Percentiles rank a stretch among this genome's conserved stretches.
phyloP scores from a whole-genome alignment of 768 basidiomycete species.

The Agaricus sinodeliciosus region DNA sequence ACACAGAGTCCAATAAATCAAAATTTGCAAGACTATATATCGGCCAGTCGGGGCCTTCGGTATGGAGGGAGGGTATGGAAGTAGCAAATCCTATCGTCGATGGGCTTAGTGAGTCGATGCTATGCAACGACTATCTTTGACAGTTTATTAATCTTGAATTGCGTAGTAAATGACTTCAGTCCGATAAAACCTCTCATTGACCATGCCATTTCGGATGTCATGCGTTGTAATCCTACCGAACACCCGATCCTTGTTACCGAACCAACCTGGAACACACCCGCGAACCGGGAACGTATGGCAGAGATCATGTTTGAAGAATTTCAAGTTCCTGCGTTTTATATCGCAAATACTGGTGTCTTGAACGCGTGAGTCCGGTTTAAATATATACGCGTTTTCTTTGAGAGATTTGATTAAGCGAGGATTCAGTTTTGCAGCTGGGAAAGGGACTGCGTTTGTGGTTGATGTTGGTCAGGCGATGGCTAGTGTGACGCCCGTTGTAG shows the following conservation, averaged over 20 bases:
- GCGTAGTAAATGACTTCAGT: constrained; percentile 67
- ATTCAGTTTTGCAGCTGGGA: constrained; percentile 87
- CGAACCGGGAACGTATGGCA: constrained; percentile 91
- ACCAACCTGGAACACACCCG: constrained; percentile 91
- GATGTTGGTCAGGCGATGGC: constrained; percentile 88
- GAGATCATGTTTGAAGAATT: constrained; percentile 99
- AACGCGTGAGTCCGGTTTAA: constrained; percentile 61
- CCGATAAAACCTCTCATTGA: constrained; percentile 65
- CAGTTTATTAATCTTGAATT: not conserved
- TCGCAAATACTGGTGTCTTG: constrained; percentile 89
- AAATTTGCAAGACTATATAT: constrained; percentile 63
- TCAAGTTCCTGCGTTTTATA: constrained; percentile 90
- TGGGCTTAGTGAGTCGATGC: constrained; percentile 61
- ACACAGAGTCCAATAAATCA: constrained; percentile 24
- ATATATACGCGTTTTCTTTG: not conserved
- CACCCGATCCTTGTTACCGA: constrained; percentile 94
- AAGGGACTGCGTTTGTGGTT: constrained; percentile 93
- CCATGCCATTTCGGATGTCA: constrained; percentile 69
- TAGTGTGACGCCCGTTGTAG: constrained; percentile 92
- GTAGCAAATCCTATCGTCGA: constrained; percentile 78
- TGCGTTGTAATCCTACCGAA: constrained; percentile 72
- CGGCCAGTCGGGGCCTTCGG: constrained; percentile 81
- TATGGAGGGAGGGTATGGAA: constrained; percentile 91
- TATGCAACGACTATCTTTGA: not conserved
- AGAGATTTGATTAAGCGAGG: not conserved